Conservation (phyloP, 2,329 filamentous ascomycete genomes). For the Aspergillus costaricaensis region DNA sequence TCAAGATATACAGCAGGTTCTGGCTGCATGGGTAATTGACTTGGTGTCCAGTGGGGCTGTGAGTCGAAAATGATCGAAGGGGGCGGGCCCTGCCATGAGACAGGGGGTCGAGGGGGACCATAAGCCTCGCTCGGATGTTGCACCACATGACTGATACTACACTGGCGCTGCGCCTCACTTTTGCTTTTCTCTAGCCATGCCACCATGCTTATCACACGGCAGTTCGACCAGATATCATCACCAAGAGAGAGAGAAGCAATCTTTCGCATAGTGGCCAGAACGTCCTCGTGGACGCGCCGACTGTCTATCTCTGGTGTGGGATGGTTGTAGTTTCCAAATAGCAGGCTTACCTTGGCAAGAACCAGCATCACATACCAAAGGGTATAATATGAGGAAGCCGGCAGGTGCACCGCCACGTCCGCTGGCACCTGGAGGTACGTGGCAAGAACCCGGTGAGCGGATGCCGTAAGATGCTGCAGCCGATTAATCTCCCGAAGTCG, state of each 20-base stretch:
- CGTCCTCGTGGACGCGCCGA: not conserved
- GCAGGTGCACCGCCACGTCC: constrained; percentile 1
- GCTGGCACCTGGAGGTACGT: constrained; percentile 6
- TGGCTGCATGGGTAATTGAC: not conserved
- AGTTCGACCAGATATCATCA: constrained; percentile 9
- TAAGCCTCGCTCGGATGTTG: not conserved
- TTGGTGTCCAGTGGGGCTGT: not conserved
- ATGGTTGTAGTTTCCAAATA: constrained; percentile 4
- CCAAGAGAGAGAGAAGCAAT: constrained; percentile 4
- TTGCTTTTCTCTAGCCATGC: constrained; percentile 11
- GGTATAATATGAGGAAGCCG: constrained; percentile 7
- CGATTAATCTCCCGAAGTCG: constrained; percentile 2
- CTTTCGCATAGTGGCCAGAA: not conserved
- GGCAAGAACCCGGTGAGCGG: constrained; percentile 4
- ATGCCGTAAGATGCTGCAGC: constrained; percentile 2
- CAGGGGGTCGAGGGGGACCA: not conserved
- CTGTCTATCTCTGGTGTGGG: not conserved
- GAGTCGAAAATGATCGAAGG: not conserved
- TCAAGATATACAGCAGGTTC: not conserved
- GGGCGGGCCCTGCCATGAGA: not conserved
- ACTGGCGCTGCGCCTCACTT: not conserved
- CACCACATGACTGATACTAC: not conserved
- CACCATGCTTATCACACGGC: constrained; percentile 4
- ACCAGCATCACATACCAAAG: constrained; percentile 16
- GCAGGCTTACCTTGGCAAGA: constrained; percentile 12